phyloP scores from a whole-genome alignment of 768 basidiomycete species.

The Cyclocybe cylindracea region DNA sequence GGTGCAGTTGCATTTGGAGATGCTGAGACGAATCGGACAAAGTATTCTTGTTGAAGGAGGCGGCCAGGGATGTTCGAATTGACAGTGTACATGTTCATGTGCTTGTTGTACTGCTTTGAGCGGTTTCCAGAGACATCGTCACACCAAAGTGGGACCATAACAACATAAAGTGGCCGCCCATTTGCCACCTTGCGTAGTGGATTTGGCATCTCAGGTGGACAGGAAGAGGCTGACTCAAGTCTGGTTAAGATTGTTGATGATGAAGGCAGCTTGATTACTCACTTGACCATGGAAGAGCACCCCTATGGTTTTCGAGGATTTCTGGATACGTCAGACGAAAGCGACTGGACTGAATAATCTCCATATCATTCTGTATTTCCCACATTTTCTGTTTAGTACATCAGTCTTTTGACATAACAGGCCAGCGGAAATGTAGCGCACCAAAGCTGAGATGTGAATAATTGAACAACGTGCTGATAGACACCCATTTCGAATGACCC shows the following conservation, averaged over 20 bases:
- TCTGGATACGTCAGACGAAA: too few species aligned
- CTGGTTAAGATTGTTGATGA: not conserved
- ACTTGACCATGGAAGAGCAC: too few species aligned
- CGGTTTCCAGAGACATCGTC: constrained; percentile 15
- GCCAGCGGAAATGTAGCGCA: too few species aligned
- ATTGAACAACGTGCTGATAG: constrained; percentile 4
- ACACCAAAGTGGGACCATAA: constrained; percentile 3
- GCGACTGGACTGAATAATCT: too few species aligned
- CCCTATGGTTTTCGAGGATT: too few species aligned
- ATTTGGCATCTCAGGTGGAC: constrained; percentile 13
- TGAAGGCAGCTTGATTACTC: too few species aligned
- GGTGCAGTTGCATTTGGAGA: constrained; percentile 26
- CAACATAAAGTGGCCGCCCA: constrained; percentile 4
- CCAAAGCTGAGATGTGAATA: too few species aligned
- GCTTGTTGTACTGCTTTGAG: constrained; percentile 32
- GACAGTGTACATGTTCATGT: constrained; percentile 29
- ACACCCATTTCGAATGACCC: constrained; percentile 1
- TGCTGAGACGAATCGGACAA: constrained; percentile 18
- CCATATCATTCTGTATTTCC: constrained; percentile 16
- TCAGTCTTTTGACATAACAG: too few species aligned
- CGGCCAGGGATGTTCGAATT: constrained; percentile 26
- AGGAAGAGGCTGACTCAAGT: not conserved
- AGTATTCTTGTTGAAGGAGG: constrained; percentile 32
- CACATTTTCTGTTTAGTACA: constrained; percentile 19
- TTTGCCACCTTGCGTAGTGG: constrained; percentile 5